A percentile compares a stretch with the other conserved stretches of the same genome.
These are phyloP conservation scores for Schwanniomyces vanrijiae DNA, from an alignment of 805 yeast genomes.

Conservation along the genomic window DNA sequence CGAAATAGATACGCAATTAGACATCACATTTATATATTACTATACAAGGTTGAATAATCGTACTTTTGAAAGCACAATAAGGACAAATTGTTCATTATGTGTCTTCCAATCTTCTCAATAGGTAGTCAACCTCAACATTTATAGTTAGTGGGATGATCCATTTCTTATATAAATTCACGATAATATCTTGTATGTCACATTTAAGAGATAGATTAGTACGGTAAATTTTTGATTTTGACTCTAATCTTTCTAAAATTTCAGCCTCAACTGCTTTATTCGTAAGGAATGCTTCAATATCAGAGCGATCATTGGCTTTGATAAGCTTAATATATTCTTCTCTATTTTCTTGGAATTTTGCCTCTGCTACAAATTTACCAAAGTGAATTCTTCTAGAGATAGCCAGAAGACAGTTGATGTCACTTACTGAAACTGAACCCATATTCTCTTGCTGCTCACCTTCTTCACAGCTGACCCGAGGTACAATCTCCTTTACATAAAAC, in stretches of 20 bases:
- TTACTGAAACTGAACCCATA: slow-evolving; percentile 78
- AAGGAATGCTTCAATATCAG: slow-evolving; percentile 76
- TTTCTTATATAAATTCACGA: slow-evolving; percentile 82
- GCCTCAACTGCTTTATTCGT: slow-evolving; percentile 87
- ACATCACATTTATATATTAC: too few species aligned
- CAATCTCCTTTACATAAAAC: slow-evolving; percentile 70
- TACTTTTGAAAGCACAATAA: too few species aligned
- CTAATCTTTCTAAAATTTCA: slow-evolving; percentile 74
- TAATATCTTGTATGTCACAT: slow-evolving; percentile 71
- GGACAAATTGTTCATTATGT: too few species aligned
- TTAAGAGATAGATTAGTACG: slow-evolving; percentile 85
- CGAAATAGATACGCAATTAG: too few species aligned
- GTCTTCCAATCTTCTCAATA: slow-evolving; percentile 78
- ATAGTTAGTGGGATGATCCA: slow-evolving; percentile 92
- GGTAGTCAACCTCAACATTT: slow-evolving; percentile 90
- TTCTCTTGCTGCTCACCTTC: slow-evolving; percentile 80
- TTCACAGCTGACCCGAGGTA: slow-evolving; percentile 70
- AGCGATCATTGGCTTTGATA: slow-evolving; percentile 63
- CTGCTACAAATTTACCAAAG: slow-evolving; percentile 97
- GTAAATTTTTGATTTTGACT: slow-evolving; percentile 79
- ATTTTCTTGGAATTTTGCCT: slow-evolving; percentile 80
- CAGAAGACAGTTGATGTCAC: slow-evolving; percentile 87
- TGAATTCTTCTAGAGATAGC: slow-evolving; percentile 90
- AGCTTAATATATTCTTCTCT: slow-evolving; percentile 60
- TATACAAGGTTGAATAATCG: too few species aligned